Evolutionary conservation across 169 alveolate genomes (phyloP).

Genomic region (Fabrea salina): DNA sequence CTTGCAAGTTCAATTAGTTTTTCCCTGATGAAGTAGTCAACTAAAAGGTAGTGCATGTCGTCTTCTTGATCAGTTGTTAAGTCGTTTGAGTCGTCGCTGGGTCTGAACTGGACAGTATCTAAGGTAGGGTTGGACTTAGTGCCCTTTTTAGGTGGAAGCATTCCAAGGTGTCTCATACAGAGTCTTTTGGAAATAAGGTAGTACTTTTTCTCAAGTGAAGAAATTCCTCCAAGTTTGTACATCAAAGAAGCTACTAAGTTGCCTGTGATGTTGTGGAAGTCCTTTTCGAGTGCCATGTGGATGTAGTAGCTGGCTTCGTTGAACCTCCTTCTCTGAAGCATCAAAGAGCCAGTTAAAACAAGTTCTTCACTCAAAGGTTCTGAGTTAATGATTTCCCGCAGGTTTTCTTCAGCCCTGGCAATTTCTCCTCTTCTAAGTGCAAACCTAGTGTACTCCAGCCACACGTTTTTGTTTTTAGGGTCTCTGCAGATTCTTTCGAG

Average conservation of each 20-base stretch:
- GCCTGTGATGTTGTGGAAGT: slow-evolving; percentile 34
- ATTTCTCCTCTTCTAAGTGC: slow-evolving; percentile 62
- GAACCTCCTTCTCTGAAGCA: slow-evolving; percentile 36
- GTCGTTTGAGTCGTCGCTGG: slow-evolving; percentile 24
- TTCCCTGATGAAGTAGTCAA: slow-evolving; percentile 1
- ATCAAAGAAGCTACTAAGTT: slow-evolving; percentile 36
- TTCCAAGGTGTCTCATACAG: slow-evolving; percentile 36
- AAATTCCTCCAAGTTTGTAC: slow-evolving; percentile 34
- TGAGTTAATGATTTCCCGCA: slow-evolving; percentile 50
- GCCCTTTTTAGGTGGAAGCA: slow-evolving; percentile 16
- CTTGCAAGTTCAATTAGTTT: slow-evolving; percentile 33
- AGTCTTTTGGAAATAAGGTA: slow-evolving; percentile 15
- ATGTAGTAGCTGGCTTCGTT: slow-evolving; percentile 54
- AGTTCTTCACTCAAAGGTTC: slow-evolving; percentile 39
- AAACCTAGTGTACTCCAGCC: slow-evolving; percentile 58
- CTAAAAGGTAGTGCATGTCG: slow-evolving; percentile 22
- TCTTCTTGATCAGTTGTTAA: slow-evolving; percentile 30
- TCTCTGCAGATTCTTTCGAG: slow-evolving; percentile 43
- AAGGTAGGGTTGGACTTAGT: slow-evolving; percentile 28
- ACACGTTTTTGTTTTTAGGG: slow-evolving; percentile 49
- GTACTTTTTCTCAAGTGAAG: slow-evolving; percentile 36
- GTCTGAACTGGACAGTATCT: slow-evolving; percentile 32
- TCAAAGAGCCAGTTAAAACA: slow-evolving; percentile 42
- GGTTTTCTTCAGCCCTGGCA: slow-evolving; percentile 62
- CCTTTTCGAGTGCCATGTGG: slow-evolving; percentile 34